These are phyloP conservation scores for Chenopodium formosanum DNA, from an alignment of 148 eudicot genomes.

Conservation along the genomic window DNA sequence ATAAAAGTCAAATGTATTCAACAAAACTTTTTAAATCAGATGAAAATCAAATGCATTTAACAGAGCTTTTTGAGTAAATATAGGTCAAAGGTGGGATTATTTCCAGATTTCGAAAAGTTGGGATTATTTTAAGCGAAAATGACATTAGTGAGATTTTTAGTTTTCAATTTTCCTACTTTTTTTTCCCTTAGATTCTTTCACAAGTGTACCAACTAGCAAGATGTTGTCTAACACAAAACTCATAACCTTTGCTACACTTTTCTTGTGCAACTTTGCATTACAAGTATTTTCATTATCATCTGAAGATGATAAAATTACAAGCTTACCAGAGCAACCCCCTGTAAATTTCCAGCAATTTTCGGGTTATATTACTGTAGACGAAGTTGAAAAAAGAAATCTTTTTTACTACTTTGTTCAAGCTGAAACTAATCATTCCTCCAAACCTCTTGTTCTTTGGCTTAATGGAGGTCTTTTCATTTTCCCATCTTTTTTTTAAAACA, in stretches of 20 bases:
- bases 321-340: slow-evolving; percentile 68
- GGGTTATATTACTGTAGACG: slow-evolving; percentile 59
- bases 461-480: slow-evolving; percentile 56
- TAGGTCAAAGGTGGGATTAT: too few species aligned
- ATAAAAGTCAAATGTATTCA: too few species aligned
- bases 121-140: too few species aligned
- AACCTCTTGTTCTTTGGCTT: slow-evolving; percentile 78
- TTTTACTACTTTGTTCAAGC: slow-evolving; percentile 80
- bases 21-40: too few species aligned
- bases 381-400: slow-evolving; percentile 38
- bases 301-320: slow-evolving; percentile 39
- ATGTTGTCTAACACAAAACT: slow-evolving; percentile 13
- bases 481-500: background rate
- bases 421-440: slow-evolving; percentile 44
- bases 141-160: background rate
- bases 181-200: background rate
- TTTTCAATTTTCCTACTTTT: background rate
- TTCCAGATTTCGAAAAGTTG: too few species aligned
- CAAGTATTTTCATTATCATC: slow-evolving; percentile 2
- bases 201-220: background rate
- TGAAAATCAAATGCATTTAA: too few species aligned
- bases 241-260: slow-evolving; percentile 8
- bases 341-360: slow-evolving; percentile 63
- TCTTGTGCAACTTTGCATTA: background rate
- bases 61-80: too few species aligned